A percentile compares a stretch with the other conserved stretches of the same genome.
Conservation (phyloP, 2,329 filamentous ascomycete species). For the Botrytis byssoidea region DNA sequence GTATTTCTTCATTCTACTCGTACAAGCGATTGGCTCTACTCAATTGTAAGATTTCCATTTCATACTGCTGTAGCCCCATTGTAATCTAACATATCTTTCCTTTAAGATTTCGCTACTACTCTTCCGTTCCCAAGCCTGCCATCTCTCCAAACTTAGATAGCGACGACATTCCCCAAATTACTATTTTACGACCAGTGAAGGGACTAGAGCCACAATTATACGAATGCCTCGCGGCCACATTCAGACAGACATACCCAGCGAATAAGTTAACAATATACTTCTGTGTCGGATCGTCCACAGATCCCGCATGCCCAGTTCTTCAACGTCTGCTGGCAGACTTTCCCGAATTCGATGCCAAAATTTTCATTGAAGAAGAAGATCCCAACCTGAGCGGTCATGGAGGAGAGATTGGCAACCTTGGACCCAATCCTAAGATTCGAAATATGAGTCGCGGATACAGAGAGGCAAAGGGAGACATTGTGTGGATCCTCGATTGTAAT, state of each 20-base stretch:
- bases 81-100: constrained; percentile 1
- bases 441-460: constrained; percentile 94
- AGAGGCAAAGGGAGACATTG: constrained; percentile 80
- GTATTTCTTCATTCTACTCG: constrained; percentile 51
- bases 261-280: constrained; percentile 77
- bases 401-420: constrained; percentile 59
- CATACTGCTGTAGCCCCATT: background rate
- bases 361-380: constrained; percentile 83
- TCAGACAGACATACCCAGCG: constrained; percentile 76
- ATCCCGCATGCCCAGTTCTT: constrained; percentile 76
- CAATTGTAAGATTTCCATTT: constrained; percentile 48
- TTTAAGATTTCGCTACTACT: constrained; percentile 54
- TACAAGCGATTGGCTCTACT: constrained; percentile 56
- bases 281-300: constrained; percentile 71
- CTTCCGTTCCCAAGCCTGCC: constrained; percentile 48
- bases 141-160: constrained; percentile 51
- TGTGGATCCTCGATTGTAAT: constrained; percentile 97
- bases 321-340: constrained; percentile 71
- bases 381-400: constrained; percentile 58
- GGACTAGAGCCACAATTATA: constrained; percentile 87
- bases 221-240: constrained; percentile 85
- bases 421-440: constrained; percentile 96
- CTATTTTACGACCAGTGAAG: constrained; percentile 89
- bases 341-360: constrained; percentile 64
- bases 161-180: constrained; percentile 72